Evolutionary conservation across 2,329 filamentous ascomycete species (phyloP).

Genomic region (Claviceps sp.): DNA sequence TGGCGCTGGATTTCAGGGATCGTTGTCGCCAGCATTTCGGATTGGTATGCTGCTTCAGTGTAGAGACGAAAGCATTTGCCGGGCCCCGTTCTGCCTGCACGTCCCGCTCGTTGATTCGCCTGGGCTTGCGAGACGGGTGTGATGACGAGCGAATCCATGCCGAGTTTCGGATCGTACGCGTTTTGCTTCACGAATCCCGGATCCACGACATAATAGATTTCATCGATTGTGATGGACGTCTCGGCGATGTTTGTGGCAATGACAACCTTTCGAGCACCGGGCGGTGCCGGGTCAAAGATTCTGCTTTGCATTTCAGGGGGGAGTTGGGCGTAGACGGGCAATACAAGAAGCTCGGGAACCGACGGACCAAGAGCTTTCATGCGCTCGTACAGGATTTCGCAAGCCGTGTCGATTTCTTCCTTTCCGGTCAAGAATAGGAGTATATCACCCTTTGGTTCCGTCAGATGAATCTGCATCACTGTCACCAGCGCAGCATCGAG

Average conservation of each 20-base stretch:
- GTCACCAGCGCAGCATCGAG: constrained; percentile 88
- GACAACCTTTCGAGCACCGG: constrained; percentile 80
- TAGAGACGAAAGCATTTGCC: constrained; percentile 95
- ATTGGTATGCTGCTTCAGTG: constrained; percentile 88
- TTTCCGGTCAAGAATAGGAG: constrained; percentile 94
- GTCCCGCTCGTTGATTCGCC: constrained; percentile 83
- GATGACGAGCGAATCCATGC: constrained; percentile 93
- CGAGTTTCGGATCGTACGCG: constrained; percentile 89
- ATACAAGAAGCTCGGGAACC: constrained; percentile 81
- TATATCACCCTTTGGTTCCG: constrained; percentile 84
- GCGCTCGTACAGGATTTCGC: constrained; percentile 82
- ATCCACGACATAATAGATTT: constrained; percentile 94
- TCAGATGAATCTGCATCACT: constrained; percentile 95
- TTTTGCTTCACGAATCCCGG: constrained; percentile 97
- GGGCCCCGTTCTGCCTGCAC: constrained; percentile 86
- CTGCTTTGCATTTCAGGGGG: constrained; percentile 86
- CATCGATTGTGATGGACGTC: constrained; percentile 94
- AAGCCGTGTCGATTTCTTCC: constrained; percentile 93
- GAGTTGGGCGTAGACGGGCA: constrained; percentile 91
- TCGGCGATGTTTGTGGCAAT: constrained; percentile 98
- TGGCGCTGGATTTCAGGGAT: constrained; percentile 95
- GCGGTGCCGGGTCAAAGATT: constrained; percentile 87
- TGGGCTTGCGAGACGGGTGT: constrained; percentile 95
- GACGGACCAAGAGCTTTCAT: constrained; percentile 90
- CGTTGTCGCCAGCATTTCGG: constrained; percentile 90